A percentile compares a stretch with the other conserved stretches of the same genome.
Evolutionary conservation across 352 stramenopile species (phyloP).

Genomic region (Peronospora destructor): DNA sequence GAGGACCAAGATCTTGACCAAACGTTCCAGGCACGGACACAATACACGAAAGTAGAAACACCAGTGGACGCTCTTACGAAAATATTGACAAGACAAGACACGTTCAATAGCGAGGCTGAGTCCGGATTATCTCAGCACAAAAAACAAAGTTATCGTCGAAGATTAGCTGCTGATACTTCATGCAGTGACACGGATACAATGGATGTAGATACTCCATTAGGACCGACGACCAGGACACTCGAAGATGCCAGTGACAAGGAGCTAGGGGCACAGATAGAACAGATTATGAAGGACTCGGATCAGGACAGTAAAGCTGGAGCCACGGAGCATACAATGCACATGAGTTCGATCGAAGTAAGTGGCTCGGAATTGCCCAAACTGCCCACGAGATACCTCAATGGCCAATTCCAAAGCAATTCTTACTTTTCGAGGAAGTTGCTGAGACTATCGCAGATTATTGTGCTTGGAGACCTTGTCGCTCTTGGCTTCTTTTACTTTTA

Average conservation of each 20-base stretch:
- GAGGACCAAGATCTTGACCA: too few species aligned
- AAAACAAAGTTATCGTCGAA: not conserved
- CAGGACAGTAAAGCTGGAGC: constrained; percentile 19
- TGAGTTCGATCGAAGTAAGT: constrained; percentile 28
- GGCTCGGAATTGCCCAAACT: constrained; percentile 26
- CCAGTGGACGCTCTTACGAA: constrained; percentile 24
- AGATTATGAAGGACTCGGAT: constrained; percentile 8
- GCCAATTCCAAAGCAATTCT: constrained; percentile 69
- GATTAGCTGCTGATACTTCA: not conserved
- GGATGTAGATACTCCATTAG: too few species aligned
- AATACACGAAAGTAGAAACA: constrained; percentile 37
- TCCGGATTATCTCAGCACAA: constrained; percentile 1
- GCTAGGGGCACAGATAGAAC: constrained; percentile 3
- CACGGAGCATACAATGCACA: constrained; percentile 29
- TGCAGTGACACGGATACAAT: too few species aligned
- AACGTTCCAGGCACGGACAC: too few species aligned
- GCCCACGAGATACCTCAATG: constrained; percentile 40
- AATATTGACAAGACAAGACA: constrained; percentile 27
- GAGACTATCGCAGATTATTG: constrained; percentile 52
- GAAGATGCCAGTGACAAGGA: constrained; percentile 6
- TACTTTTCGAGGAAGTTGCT: constrained; percentile 70
- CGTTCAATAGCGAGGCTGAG: constrained; percentile 34
- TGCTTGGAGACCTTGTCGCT: constrained; percentile 44
- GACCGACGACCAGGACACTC: constrained; percentile 3
- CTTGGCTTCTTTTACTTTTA: constrained; percentile 61